Percentiles rank a stretch among this genome's conserved stretches.
phyloP scores from a whole-genome alignment of 164 flowering plant genomes.

The Vitis rupestris region DNA sequence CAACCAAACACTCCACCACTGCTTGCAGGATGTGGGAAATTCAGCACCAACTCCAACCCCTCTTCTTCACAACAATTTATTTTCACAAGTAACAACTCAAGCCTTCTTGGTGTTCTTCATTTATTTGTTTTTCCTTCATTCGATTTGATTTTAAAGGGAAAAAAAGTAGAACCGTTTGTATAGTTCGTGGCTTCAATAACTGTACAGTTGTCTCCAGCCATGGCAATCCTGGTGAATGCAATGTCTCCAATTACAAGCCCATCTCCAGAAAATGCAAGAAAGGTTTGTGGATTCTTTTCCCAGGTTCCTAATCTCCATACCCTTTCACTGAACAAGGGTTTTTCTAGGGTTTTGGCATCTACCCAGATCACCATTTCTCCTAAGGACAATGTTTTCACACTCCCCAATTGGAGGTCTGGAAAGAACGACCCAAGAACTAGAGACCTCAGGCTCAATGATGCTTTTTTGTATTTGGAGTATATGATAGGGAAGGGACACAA shows the following conservation, averaged over 20 bases:
- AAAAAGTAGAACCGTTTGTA: no score
- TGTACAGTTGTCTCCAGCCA: slow-evolving; percentile 1
- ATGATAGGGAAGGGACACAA: slow-evolving; percentile 68
- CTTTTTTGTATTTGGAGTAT: slow-evolving; percentile 56
- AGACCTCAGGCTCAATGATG: slow-evolving; percentile 58
- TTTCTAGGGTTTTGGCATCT: slow-evolving; percentile 54
- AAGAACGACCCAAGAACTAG: slow-evolving; percentile 37
- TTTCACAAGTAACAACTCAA: no score
- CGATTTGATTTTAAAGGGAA: no score
- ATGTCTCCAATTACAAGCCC: slow-evolving; percentile 41
- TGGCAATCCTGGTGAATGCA: slow-evolving; percentile 49
- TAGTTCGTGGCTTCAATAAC: no score
- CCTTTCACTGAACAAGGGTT: slow-evolving; percentile 43
- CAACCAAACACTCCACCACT: no score
- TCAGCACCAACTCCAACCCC: no score
- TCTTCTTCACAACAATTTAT: no score
- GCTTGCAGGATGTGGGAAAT: no score
- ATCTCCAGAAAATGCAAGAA: slow-evolving; percentile 31
- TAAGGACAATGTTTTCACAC: slow-evolving; percentile 44
- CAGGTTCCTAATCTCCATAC: slow-evolving; percentile 48
- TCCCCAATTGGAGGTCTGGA: slow-evolving; percentile 69
- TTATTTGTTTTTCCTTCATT: no score
- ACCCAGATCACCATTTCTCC: slow-evolving; percentile 53
- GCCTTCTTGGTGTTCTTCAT: no score
- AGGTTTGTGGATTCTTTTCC: slow-evolving; percentile 40